Percentiles rank a stretch among this genome's conserved stretches.
Conservation (phyloP, 495 filamentous ascomycete species). For the Pyrenopolyporus hunteri region DNA sequence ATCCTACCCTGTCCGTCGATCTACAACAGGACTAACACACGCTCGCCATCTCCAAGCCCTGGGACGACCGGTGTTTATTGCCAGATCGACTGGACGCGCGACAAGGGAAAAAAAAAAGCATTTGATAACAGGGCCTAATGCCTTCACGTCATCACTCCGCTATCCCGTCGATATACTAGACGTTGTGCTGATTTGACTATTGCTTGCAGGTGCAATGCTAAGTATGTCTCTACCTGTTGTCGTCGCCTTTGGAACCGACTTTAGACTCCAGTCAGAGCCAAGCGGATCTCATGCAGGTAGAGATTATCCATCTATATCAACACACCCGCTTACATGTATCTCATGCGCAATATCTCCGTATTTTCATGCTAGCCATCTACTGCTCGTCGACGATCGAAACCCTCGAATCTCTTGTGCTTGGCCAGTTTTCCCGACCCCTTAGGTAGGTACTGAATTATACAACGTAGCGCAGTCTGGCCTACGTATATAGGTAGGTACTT, state of each 20-base stretch:
- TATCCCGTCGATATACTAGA: slow-evolving; percentile 3
- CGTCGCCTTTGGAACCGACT: slow-evolving; percentile 14
- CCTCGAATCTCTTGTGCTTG: slow-evolving; percentile 7
- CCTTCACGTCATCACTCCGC: slow-evolving; percentile 12
- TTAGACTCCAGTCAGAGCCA: slow-evolving; percentile 7
- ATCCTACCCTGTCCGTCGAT: slow-evolving; percentile 31
- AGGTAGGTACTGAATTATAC: slow-evolving; percentile 17
- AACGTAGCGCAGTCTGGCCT: slow-evolving; percentile 20
- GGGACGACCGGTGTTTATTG: slow-evolving; percentile 11
- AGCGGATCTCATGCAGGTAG: slow-evolving; percentile 9
- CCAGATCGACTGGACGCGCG: slow-evolving; percentile 13
- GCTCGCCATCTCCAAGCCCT: slow-evolving; percentile 30
- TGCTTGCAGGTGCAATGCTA: slow-evolving; percentile 13
- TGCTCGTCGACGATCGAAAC: slow-evolving; percentile 1
- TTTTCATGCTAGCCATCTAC: slow-evolving; percentile 6
- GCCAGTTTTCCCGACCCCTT: slow-evolving; percentile 7
- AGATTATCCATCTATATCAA: slow-evolving; percentile 19
- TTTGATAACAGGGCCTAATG: not conserved
- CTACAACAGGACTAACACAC: slow-evolving; percentile 31
- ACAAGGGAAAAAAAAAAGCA: slow-evolving; percentile 7
- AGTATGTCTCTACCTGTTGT: slow-evolving; percentile 1
- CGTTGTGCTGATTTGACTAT: not conserved
- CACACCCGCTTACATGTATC: slow-evolving; percentile 24
- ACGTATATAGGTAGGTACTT: too few relatives aligned
- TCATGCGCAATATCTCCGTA: slow-evolving; percentile 11